phyloP scores from a whole-genome alignment of 192 early-diverging fungal species.

The Funneliformis geosporum region DNA sequence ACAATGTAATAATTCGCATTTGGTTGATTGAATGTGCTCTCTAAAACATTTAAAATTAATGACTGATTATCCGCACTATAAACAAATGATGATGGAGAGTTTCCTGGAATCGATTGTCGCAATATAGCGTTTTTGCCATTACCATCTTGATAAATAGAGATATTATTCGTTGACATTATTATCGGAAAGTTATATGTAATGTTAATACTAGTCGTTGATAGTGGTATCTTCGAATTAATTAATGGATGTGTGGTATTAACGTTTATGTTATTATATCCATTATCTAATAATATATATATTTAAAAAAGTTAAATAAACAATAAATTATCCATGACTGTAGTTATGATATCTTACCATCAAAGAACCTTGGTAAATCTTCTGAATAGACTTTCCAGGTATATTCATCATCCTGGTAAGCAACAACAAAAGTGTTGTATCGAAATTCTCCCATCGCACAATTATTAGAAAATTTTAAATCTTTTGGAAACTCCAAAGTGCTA shows the following conservation, averaged over 20 bases:
- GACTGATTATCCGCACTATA: background rate
- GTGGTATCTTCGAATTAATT: background rate
- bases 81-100: background rate
- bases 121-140: background rate
- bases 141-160: background rate
- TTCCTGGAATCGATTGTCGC: background rate
- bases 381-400: background rate
- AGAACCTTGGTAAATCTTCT: background rate
- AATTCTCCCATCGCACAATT: background rate
- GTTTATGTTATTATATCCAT: background rate
- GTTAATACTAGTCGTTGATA: background rate
- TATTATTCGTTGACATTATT: background rate
- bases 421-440: background rate
- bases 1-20: background rate
- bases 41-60: background rate
- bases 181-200: background rate
- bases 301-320: background rate
- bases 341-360: background rate
- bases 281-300: background rate
- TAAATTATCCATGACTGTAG: background rate
- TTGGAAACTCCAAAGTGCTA: background rate
- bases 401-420: background rate
- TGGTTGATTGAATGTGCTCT: constrained; percentile 19
- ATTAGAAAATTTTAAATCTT: background rate
- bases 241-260: background rate